Percentiles rank a stretch among this genome's conserved stretches.
Evolutionary conservation across 352 stramenopile genomes (phyloP).

Genomic region (Phytopythium kandeliae): DNA sequence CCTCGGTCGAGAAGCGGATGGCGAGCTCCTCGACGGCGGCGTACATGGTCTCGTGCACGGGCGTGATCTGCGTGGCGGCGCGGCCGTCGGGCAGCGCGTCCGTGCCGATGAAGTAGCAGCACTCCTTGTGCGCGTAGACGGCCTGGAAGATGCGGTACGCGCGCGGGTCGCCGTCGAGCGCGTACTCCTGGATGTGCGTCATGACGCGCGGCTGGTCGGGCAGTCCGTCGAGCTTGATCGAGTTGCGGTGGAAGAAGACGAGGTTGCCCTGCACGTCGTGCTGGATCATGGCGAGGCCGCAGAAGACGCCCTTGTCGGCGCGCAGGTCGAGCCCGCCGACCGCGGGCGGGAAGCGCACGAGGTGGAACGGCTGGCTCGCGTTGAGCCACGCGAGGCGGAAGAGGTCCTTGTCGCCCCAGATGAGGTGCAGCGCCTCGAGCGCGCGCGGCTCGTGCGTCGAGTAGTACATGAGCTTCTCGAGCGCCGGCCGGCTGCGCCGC

Average conservation of each 20-base stretch:
- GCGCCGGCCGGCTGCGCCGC: constrained; percentile 57
- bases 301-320: constrained; percentile 73
- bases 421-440: constrained; percentile 67
- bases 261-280: constrained; percentile 80
- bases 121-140: constrained; percentile 76
- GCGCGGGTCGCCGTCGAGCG: constrained; percentile 53
- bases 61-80: constrained; percentile 62
- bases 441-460: constrained; percentile 63
- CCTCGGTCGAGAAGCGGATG: constrained; percentile 78
- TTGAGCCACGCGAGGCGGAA: constrained; percentile 83
- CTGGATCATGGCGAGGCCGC: constrained; percentile 82
- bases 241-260: constrained; percentile 85
- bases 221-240: constrained; percentile 74
- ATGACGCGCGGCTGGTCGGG: constrained; percentile 66
- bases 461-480: constrained; percentile 87
- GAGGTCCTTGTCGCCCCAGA: constrained; percentile 87
- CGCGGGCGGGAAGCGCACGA: constrained; percentile 62
- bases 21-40: constrained; percentile 64
- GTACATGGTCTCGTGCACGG: constrained; percentile 71
- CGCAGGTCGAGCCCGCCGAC: constrained; percentile 66
- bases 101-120: constrained; percentile 84
- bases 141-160: constrained; percentile 82
- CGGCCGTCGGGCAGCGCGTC: constrained; percentile 52
- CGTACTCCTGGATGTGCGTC: constrained; percentile 82
- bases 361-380: constrained; percentile 70